These are phyloP conservation scores for Boeremia exigua DNA, from an alignment of 2,329 filamentous ascomycete species.

Conservation along the genomic window DNA sequence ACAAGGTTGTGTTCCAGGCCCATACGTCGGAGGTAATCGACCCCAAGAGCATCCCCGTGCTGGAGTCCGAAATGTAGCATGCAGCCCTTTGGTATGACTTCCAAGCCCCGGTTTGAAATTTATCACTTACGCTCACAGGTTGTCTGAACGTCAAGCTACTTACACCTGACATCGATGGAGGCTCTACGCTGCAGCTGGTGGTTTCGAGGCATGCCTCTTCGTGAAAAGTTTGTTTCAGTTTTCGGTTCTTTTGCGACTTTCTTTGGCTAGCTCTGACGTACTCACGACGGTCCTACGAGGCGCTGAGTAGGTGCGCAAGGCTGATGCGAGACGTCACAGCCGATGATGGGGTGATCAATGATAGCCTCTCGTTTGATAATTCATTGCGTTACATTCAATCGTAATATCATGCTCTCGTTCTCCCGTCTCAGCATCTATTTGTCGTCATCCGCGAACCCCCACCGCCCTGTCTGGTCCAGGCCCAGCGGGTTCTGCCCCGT, in stretches of 20 bases:
- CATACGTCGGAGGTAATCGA: constrained; percentile 37
- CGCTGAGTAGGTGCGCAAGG: neutral
- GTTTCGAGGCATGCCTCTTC: too few relatives aligned
- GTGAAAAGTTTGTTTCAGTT: too few relatives aligned
- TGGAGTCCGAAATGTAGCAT: neutral
- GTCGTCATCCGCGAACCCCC: constrained; percentile 42
- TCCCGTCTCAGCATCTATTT: neutral
- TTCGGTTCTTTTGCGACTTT: too few relatives aligned
- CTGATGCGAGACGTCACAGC: neutral
- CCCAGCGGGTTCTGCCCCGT: constrained; percentile 49
- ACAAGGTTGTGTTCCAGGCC: constrained; percentile 36
- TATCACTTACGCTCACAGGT: too few relatives aligned
- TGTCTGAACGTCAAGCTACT: too few relatives aligned
- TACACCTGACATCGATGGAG: too few relatives aligned
- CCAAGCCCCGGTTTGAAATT: too few relatives aligned
- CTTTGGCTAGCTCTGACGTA: neutral
- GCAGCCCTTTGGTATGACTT: too few relatives aligned
- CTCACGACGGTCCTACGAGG: neutral
- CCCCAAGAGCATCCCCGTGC: constrained; percentile 17
- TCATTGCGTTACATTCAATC: neutral
- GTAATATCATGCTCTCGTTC: neutral
- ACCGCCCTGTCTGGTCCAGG: constrained; percentile 46
- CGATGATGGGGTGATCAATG: neutral
- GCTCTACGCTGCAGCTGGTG: too few relatives aligned
- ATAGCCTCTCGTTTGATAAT: neutral